These are phyloP conservation scores for Chaetomium strumarium DNA, from an alignment of 2,329 filamentous ascomycete genomes.

Conservation along the genomic window DNA sequence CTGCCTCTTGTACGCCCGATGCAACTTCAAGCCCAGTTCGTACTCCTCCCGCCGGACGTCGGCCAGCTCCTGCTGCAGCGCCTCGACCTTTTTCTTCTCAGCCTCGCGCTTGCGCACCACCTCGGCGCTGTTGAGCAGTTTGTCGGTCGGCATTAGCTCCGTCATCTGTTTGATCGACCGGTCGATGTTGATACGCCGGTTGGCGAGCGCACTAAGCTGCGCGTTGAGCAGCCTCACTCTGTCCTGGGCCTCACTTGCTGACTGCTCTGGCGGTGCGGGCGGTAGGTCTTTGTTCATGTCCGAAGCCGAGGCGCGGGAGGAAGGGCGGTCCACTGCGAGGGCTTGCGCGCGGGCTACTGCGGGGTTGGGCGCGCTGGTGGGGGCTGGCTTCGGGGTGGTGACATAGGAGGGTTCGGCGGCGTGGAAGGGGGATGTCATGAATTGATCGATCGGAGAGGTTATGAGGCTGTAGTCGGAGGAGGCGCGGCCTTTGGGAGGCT, in stretches of 20 bases:
- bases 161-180: slow-evolving; percentile 71
- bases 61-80: slow-evolving; percentile 59
- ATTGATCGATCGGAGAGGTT: slow-evolving; percentile 32
- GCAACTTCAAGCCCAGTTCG: slow-evolving; percentile 68
- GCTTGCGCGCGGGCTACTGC: slow-evolving; percentile 16
- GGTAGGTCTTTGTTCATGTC: slow-evolving; percentile 53
- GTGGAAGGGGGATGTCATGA: slow-evolving; percentile 27
- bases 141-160: slow-evolving; percentile 68
- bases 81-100: slow-evolving; percentile 61
- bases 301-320: slow-evolving; percentile 29
- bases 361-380: slow-evolving; percentile 6
- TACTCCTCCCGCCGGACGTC: slow-evolving; percentile 73
- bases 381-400: slow-evolving; percentile 5
- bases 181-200: slow-evolving; percentile 65
- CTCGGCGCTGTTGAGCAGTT: slow-evolving; percentile 59
- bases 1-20: slow-evolving; percentile 67
- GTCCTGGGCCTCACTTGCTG: slow-evolving; percentile 45
- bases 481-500: slow-evolving; percentile 29
- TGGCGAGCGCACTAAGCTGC: slow-evolving; percentile 57
- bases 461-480: slow-evolving; percentile 29
- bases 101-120: slow-evolving; percentile 51
- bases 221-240: slow-evolving; percentile 63
- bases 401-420: neutral
- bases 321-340: slow-evolving; percentile 19
- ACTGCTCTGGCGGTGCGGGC: slow-evolving; percentile 53